Evolutionary conservation across 352 stramenopile species (phyloP), one percentile per base, ranked within the genome.

Genomic region (Pseudoperonospora humuli): DNA sequence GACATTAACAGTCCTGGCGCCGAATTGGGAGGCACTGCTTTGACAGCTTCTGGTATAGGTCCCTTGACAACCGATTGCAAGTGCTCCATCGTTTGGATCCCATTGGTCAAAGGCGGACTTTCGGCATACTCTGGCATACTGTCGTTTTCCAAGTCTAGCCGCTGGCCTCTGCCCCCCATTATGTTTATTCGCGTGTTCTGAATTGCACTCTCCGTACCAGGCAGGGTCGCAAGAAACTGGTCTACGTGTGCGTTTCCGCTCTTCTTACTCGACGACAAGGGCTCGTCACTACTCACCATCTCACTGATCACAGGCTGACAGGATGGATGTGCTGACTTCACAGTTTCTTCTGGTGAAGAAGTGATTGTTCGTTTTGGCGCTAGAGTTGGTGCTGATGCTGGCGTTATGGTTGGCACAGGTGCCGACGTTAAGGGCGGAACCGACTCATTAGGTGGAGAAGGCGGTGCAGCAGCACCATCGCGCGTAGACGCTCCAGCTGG

Each of bases 131-230:
- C 56, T 3, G 58, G 60, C 27, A 58, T 48, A 1, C 44, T 52
- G 26, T 67, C 57, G 28, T 87, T 70, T 25, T 87, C 77, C 24
- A 95, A 73, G 52, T 92, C 74, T 15, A 96, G 62, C 36, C 87
- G 76, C 29, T 95, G 83, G 7, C 83, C 85, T 54, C 91, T 72
- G 18, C 91, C 91, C 29, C 91, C 89, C 70, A 97, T 84, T 7
- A 97, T 80, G 29, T 91, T 96, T 46, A 96, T 93, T 14, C 77
- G 60, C 24, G 69, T 76, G 50, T 95, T 96, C 39, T 87, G 87
- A 31, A 96, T 96, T 32, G 88, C 89, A 29, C 69, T 80, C 65
- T 97, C 91, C 28, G 71, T 95, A 23, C 90, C 84, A 29, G 84
- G 88, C 64, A 97, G 83, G 17, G 67, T 78, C 53, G 79, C 66